Evolutionary conservation across 352 stramenopile species (phyloP).

Genomic region (Phytophthora ramorum): DNA sequence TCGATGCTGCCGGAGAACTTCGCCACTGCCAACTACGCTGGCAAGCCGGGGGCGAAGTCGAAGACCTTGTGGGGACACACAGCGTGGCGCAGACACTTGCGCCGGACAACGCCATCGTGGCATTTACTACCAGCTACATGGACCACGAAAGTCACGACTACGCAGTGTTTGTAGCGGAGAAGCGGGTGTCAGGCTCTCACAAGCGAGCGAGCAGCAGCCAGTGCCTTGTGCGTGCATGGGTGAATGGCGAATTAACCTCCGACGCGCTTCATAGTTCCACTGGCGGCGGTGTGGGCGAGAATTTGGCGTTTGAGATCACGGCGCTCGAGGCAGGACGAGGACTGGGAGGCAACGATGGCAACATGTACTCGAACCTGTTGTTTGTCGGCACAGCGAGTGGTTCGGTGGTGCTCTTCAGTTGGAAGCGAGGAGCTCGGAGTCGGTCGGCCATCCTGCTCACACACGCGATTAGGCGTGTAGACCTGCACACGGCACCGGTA

Average conservation of each 20-base stretch:
- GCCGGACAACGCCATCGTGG: constrained; percentile 30
- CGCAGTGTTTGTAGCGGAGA: constrained; percentile 61
- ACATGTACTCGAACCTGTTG: constrained; percentile 40
- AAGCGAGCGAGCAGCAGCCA: constrained; percentile 6
- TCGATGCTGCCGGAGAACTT: constrained; percentile 39
- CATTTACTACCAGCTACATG: constrained; percentile 38
- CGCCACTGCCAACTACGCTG: constrained; percentile 49
- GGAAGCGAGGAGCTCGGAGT: constrained; percentile 40
- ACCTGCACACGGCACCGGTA: constrained; percentile 60
- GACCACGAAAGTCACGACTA: constrained; percentile 61
- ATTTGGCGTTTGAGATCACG: constrained; percentile 47
- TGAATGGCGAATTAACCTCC: constrained; percentile 56
- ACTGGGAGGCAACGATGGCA: constrained; percentile 13
- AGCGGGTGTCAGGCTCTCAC: not conserved
- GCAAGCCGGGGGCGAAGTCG: constrained; percentile 46
- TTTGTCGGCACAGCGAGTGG: constrained; percentile 55
- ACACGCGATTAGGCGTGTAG: constrained; percentile 38
- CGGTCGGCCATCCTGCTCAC: constrained; percentile 37
- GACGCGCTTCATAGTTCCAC: constrained; percentile 41
- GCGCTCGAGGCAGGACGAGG: constrained; percentile 44
- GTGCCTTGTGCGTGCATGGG: constrained; percentile 53
- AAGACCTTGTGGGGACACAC: constrained; percentile 48
- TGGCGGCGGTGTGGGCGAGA: constrained; percentile 21
- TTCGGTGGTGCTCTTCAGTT: constrained; percentile 55
- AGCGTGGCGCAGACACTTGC: constrained; percentile 32